Evolutionary conservation across 1,284 basidiomycete genomes (phyloP).

Genomic region (Sanghuangporus baumii): DNA sequence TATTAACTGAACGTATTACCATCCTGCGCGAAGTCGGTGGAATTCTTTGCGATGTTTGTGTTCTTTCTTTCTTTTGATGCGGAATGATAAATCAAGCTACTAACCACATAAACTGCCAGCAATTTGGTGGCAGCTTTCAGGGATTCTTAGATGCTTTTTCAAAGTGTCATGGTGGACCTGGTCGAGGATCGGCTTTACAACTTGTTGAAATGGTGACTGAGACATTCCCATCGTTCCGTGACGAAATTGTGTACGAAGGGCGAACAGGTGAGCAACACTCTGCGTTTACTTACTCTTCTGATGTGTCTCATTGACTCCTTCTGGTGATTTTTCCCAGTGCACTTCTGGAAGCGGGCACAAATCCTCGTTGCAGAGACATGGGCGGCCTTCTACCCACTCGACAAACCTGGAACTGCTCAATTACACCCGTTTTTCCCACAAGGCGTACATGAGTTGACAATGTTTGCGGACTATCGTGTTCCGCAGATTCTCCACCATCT

Average conservation of each 20-base stretch:
- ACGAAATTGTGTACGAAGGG: constrained; percentile 55
- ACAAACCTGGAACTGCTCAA: constrained; percentile 21
- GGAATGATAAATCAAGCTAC: background rate
- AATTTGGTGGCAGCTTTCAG: constrained; percentile 66
- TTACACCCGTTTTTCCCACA: constrained; percentile 67
- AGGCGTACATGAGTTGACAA: constrained; percentile 63
- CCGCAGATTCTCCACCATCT: constrained; percentile 82
- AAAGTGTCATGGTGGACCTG: constrained; percentile 36
- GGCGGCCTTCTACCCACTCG: constrained; percentile 69
- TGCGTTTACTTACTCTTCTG: background rate
- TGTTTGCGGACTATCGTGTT: constrained; percentile 86
- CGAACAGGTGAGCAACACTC: constrained; percentile 43
- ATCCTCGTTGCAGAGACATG: constrained; percentile 82
- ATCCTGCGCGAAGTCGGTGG: constrained; percentile 70
- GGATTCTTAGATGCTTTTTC: constrained; percentile 62
- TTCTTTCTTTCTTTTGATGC: background rate
- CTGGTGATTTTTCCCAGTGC: constrained; percentile 38
- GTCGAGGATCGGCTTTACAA: constrained; percentile 54
- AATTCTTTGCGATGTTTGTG: constrained; percentile 57
- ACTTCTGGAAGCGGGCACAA: constrained; percentile 80
- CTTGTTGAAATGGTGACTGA: constrained; percentile 66
- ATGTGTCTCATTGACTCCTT: background rate
- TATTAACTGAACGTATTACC: constrained; percentile 60
- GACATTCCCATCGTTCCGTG: constrained; percentile 70
- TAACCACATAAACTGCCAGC: constrained; percentile 32